A percentile compares a stretch with the other conserved stretches of the same genome.
Evolutionary conservation across 805 yeast species (phyloP).

Genomic region (Lachancea fermentati): DNA sequence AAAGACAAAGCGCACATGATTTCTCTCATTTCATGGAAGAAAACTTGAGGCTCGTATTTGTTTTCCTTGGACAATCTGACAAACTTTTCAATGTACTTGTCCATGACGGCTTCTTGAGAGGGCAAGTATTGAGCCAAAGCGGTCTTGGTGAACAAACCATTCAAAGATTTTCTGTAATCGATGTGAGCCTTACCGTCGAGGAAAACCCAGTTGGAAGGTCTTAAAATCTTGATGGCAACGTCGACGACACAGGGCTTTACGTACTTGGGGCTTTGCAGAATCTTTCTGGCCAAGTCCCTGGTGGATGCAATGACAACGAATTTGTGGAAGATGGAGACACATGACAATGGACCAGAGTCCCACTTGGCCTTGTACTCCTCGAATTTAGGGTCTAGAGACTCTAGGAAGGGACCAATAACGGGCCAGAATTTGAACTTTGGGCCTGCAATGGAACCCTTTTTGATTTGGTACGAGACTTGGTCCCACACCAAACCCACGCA

Average conservation of each 20-base stretch:
- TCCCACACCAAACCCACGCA: slow-evolving; percentile 55
- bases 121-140: slow-evolving; percentile 86
- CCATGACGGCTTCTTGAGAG: slow-evolving; percentile 77
- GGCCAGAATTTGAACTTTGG: slow-evolving; percentile 89
- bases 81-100: slow-evolving; percentile 67
- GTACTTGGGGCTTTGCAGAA: slow-evolving; percentile 74
- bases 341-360: slow-evolving; percentile 89
- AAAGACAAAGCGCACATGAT: slow-evolving; percentile 90
- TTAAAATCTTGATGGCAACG: slow-evolving; percentile 86
- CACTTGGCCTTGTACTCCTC: slow-evolving; percentile 90
- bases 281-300: slow-evolving; percentile 83
- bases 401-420: slow-evolving; percentile 91
- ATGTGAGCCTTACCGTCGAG: slow-evolving; percentile 92
- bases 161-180: slow-evolving; percentile 86
- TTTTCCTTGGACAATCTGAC: slow-evolving; percentile 52
- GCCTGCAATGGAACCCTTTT: slow-evolving; percentile 88
- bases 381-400: slow-evolving; percentile 90
- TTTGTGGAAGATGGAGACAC: slow-evolving; percentile 97
- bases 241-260: slow-evolving; percentile 98
- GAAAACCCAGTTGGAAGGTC: slow-evolving; percentile 98
- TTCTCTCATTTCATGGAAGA: slow-evolving; percentile 93
- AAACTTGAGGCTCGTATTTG: slow-evolving; percentile 50
- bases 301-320: slow-evolving; percentile 91
- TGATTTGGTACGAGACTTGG: slow-evolving; percentile 69
- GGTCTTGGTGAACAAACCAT: slow-evolving; percentile 78